Conservation (phyloP, 495 filamentous ascomycete genomes). For the Lepidopterella palustris region DNA sequence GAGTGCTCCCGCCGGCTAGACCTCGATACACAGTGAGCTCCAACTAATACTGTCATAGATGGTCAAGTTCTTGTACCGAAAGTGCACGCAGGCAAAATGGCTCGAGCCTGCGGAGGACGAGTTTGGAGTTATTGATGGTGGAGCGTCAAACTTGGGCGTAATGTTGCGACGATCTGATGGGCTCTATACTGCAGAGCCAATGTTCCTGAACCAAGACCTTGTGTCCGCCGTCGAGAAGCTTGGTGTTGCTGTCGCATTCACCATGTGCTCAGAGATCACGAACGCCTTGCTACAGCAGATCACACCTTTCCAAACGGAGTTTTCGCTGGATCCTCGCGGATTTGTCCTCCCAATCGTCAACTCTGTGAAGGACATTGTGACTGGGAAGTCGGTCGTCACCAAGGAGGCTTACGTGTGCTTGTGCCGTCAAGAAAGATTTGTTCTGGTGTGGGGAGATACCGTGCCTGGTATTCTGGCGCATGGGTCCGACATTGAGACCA, state of each 20-base stretch:
- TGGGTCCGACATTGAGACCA: slow-evolving; percentile 36
- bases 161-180: slow-evolving; percentile 20
- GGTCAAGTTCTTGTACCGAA: slow-evolving; percentile 22
- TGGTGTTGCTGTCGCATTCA: slow-evolving; percentile 35
- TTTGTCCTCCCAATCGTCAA: slow-evolving; percentile 35
- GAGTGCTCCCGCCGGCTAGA: slow-evolving; percentile 1
- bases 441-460: slow-evolving; percentile 40
- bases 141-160: slow-evolving; percentile 19
- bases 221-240: slow-evolving; percentile 28
- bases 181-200: slow-evolving; percentile 23
- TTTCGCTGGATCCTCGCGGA: slow-evolving; percentile 32
- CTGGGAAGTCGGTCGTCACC: slow-evolving; percentile 22
- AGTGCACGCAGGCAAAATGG: slow-evolving; percentile 25
- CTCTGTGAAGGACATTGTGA: slow-evolving; percentile 29
- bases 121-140: slow-evolving; percentile 21
- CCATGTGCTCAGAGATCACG: slow-evolving; percentile 38
- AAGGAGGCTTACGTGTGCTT: slow-evolving; percentile 32
- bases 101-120: slow-evolving; percentile 24
- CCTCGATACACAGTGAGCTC: neutral
- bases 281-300: slow-evolving; percentile 32
- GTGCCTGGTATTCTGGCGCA: slow-evolving; percentile 36
- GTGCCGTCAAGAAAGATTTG: slow-evolving; percentile 34
- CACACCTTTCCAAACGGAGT: slow-evolving; percentile 35
- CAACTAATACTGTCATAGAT: slow-evolving; percentile 6
- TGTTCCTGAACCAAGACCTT: slow-evolving; percentile 26